These are phyloP conservation scores for Leucosporidium yakuticum DNA, from an alignment of 768 basidiomycete species.

Conservation along the genomic window DNA sequence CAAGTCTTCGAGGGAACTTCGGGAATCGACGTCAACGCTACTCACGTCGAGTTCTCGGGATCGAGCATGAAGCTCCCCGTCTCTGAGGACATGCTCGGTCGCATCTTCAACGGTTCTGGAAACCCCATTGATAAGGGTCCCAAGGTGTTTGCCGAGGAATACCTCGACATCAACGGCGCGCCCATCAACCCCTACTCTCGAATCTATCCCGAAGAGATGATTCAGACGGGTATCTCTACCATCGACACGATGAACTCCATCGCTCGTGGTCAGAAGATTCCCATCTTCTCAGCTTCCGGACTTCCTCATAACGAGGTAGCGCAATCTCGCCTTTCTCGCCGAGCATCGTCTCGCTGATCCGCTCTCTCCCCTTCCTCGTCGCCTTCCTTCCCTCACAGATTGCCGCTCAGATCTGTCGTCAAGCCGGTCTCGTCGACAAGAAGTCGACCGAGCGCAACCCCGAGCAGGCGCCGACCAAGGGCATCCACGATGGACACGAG, in stretches of 20 bases:
- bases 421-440: conserved; percentile 92
- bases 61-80: conserved; percentile 98
- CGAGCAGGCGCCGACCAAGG: conserved; percentile 85
- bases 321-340: conserved; percentile 35
- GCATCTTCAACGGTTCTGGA: conserved; percentile 98
- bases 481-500: conserved; percentile 96
- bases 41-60: conserved; percentile 96
- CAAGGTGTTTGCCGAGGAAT: conserved; percentile 98
- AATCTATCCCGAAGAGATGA: conserved; percentile 99
- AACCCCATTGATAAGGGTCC: conserved; percentile 98
- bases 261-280: conserved; percentile 99
- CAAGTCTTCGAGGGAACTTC: conserved; percentile 99
- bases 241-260: conserved; percentile 98
- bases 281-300: conserved; percentile 98
- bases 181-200: conserved; percentile 97
- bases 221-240: conserved; percentile 98
- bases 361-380: not conserved
- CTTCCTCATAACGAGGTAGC: conserved; percentile 93
- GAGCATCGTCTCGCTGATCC: conserved; percentile 2
- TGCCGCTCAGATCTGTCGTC: conserved; percentile 99
- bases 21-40: conserved; percentile 93
- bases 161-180: conserved; percentile 96
- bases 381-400: conserved; percentile 54
- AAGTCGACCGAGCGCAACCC: conserved; percentile 85
- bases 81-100: conserved; percentile 96